Percentiles rank a stretch among this genome's conserved stretches.
Evolutionary conservation across 371 early-diverging fungal genomes (phyloP).

Genomic region (Rhizopus stolonifer): DNA sequence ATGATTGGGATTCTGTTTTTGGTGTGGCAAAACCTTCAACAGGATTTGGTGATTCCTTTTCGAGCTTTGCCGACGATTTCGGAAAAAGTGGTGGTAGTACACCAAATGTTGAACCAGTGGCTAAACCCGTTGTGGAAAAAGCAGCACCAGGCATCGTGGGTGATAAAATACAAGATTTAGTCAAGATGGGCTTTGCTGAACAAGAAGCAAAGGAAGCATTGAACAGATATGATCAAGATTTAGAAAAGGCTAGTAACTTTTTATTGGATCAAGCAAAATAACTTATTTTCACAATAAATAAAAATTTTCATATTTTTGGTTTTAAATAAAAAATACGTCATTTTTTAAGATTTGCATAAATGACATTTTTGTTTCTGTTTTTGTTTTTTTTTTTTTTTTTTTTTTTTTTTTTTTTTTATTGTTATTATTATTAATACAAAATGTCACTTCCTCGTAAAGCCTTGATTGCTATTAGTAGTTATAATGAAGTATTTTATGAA

Average conservation of each 20-base stretch:
- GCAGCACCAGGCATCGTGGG: conserved; percentile 12
- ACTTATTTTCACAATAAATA: no score
- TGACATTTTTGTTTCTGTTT: no score
- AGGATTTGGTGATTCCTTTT: conserved; percentile 40
- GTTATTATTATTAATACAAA: no score
- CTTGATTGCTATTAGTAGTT: conserved; percentile 48
- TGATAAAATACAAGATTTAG: conserved; percentile 48
- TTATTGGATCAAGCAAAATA: conserved; percentile 40
- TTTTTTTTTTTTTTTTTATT: neutral
- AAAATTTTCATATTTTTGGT: no score
- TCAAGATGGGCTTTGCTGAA: conserved; percentile 59
- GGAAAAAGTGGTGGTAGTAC: no score
- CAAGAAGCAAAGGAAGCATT: conserved; percentile 58
- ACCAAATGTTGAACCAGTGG: no score
- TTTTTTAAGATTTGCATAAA: no score
- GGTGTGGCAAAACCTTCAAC: conserved; percentile 11
- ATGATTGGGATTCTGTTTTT: conserved; percentile 51
- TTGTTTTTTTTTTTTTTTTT: neutral
- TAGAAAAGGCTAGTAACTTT: conserved; percentile 60
- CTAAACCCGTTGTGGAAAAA: no score
- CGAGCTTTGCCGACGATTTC: conserved; percentile 24
- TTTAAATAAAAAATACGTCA: no score
- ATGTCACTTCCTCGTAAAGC: conserved; percentile 49
- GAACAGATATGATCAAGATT: conserved; percentile 59
- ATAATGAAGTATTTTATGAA: conserved; percentile 47